Base-by-base conservation (phyloP, 768 basidiomycete species). In the Dioszegia hungarica region DNA sequence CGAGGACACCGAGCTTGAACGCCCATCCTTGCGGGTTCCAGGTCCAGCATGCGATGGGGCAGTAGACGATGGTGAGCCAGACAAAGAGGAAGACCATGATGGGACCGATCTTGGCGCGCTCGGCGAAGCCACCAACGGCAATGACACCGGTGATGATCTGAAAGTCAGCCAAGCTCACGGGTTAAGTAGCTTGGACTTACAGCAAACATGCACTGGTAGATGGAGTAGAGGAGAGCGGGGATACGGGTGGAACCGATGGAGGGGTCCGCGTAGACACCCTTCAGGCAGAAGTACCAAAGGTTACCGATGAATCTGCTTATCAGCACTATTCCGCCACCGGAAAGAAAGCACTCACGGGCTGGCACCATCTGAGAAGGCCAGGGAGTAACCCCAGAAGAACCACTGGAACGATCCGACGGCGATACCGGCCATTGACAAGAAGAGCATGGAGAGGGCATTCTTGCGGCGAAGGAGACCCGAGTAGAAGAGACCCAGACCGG, bases 371-470 rank as follows among this genome's bases (percentile, higher is more conserved):
- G 88, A 89, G 77, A 93, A 93, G 1, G 89, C 87, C 29, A 93
- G 80, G 1, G 90, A 87, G 78, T 91, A 93, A 75, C 93, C 93
- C 93, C 93, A 95, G 81, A 94, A 92, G 80, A 75, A 74, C 74
- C 74, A 76, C 51, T 75, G 75, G 65, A 76, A 69, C 20, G 63
- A 57, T n/a, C 63, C 73, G 40, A 79, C 74, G 14, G 72, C 68
- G 50, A 77, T 63, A 45, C 75, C 75, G 9, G 76, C 75, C 33
- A 78, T 49, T 2, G 66, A 64, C 6, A 79, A 56, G 68, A 73
- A 74, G 36, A 80, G 59, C 76, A 78, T 78, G 20, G 76, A 77
- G 10, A 80, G 69, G 0, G 79, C 79, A 57, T 79, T 80, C 63
- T 79, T 80, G 2, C 78, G 55, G 20, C 79, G 59, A 17, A 79